Evolutionary conservation across 768 basidiomycete species (phyloP).

Genomic region (Boletus edulis): DNA sequence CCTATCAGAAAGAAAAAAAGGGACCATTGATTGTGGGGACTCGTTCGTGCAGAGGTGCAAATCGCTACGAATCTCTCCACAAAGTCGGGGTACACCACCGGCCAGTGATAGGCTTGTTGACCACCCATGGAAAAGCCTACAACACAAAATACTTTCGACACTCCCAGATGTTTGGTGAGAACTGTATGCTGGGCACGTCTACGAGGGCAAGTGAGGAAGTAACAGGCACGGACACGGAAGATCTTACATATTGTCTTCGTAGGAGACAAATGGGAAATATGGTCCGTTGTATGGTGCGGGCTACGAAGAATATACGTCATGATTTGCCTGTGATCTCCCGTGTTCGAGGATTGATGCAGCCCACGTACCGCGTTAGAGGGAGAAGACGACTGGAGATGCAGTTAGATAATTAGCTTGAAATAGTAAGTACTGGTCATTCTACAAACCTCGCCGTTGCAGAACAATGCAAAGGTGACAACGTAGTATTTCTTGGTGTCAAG

Average conservation of each 20-base stretch:
- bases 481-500: too few relatives aligned
- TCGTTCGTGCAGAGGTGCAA: conserved; percentile 56
- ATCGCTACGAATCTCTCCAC: conserved; percentile 45
- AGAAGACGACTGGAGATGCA: conserved; percentile 48
- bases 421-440: too few relatives aligned
- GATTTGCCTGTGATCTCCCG: too few relatives aligned
- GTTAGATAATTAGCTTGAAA: background rate
- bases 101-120: conserved; percentile 58
- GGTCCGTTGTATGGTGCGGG: conserved; percentile 52
- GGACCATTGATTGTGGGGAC: conserved; percentile 55
- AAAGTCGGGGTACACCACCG: conserved; percentile 55
- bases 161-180: conserved; percentile 33
- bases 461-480: too few relatives aligned
- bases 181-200: conserved; percentile 57
- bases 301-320: conserved; percentile 26
- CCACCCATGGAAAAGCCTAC: conserved; percentile 63
- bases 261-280: conserved; percentile 45
- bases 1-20: background rate
- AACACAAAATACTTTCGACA: conserved; percentile 17
- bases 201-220: background rate
- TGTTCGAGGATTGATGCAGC: too few relatives aligned
- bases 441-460: too few relatives aligned
- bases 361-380: conserved; percentile 49
- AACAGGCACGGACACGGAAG: background rate
- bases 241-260: conserved; percentile 55